Evolutionary conservation across 1,139 yeast species (phyloP).

Genomic region (Blastobotrys petasosporus): DNA sequence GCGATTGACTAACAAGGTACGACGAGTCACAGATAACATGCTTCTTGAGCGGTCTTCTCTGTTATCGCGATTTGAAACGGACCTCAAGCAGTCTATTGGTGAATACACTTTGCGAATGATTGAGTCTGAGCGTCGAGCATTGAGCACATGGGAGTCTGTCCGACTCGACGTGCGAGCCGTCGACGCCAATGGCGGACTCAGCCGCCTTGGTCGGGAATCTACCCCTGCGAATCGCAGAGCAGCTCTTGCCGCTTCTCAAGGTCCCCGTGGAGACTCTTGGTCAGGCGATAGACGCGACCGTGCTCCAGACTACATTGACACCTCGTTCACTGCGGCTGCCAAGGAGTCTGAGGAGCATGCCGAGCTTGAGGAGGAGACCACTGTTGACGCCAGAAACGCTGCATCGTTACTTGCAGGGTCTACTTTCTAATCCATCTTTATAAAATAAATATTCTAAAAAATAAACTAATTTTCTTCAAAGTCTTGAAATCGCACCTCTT

Average conservation of each 20-base stretch:
- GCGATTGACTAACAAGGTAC: slow-evolving; percentile 64
- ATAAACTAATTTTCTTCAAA: background rate
- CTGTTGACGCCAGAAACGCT: slow-evolving; percentile 75
- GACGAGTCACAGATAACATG: slow-evolving; percentile 83
- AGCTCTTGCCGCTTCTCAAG: slow-evolving; percentile 41
- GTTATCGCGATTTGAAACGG: slow-evolving; percentile 49
- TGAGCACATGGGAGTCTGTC: slow-evolving; percentile 68
- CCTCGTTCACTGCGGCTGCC: slow-evolving; percentile 1
- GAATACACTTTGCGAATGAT: slow-evolving; percentile 64
- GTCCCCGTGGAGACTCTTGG: slow-evolving; percentile 55
- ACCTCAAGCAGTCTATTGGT: slow-evolving; percentile 50
- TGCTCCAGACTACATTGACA: slow-evolving; percentile 31
- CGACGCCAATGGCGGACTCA: slow-evolving; percentile 74
- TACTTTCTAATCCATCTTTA: slow-evolving; percentile 44
- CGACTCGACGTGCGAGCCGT: slow-evolving; percentile 69
- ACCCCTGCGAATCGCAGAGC: slow-evolving; percentile 32
- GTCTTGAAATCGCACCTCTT: no score
- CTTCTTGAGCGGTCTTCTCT: slow-evolving; percentile 61
- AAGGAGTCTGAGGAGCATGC: slow-evolving; percentile 25
- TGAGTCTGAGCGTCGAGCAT: slow-evolving; percentile 78
- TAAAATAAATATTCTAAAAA: background rate
- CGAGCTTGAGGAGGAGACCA: slow-evolving; percentile 30
- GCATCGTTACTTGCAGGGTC: slow-evolving; percentile 74
- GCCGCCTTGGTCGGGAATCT: slow-evolving; percentile 74
- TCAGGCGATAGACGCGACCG: slow-evolving; percentile 43